Conservation (phyloP, 768 basidiomycete species). For the Xanthoconium stramineum region DNA sequence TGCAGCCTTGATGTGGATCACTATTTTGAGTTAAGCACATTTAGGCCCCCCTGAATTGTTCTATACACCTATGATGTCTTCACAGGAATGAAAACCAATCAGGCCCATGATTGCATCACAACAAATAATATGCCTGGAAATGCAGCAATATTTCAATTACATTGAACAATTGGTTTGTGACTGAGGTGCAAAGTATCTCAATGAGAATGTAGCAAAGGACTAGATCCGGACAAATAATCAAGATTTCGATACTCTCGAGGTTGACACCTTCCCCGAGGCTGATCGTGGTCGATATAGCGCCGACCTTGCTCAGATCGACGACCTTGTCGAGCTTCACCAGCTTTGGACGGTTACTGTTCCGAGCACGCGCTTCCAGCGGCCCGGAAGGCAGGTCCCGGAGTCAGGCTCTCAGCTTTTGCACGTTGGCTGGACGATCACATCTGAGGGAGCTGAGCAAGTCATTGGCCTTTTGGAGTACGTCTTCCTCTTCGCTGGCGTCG, state of each 20-base stretch:
- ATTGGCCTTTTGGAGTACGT: constrained; percentile 73
- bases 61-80: too few relatives aligned
- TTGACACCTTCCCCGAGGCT: constrained; percentile 82
- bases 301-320: constrained; percentile 82
- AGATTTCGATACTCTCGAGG: constrained; percentile 87
- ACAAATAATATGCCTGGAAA: too few relatives aligned
- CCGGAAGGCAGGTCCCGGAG: constrained; percentile 65
- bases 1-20: too few relatives aligned
- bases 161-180: too few relatives aligned
- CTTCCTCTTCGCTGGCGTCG: constrained; percentile 90
- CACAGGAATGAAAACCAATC: too few relatives aligned
- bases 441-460: constrained; percentile 76
- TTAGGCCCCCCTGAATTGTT: too few relatives aligned
- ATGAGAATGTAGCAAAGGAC: too few relatives aligned
- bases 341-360: constrained; percentile 59
- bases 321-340: constrained; percentile 79
- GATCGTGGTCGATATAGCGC: constrained; percentile 74
- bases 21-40: too few relatives aligned
- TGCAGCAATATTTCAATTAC: too few relatives aligned
- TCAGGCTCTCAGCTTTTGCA: constrained; percentile 65
- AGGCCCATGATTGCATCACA: too few relatives aligned
- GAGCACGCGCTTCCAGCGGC: constrained; percentile 55
- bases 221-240: too few relatives aligned
- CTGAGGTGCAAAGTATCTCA: too few relatives aligned
- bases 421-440: constrained; percentile 51